Evolutionary conservation across 345 rosid genomes (phyloP).

Genomic region (Eucalyptus curtisii): DNA sequence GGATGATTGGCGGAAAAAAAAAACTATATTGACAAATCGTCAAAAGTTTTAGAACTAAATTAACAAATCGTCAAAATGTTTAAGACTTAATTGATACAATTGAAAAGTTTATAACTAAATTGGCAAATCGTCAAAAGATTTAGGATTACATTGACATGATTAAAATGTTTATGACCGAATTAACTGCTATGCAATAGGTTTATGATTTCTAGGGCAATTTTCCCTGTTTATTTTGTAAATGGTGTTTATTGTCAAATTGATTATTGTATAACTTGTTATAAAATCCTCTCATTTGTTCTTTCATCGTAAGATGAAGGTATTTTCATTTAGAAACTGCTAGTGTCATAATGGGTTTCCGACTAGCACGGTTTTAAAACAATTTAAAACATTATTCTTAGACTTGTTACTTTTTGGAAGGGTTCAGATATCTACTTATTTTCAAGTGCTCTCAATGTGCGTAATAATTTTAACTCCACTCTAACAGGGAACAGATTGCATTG

Average conservation of each 20-base stretch:
- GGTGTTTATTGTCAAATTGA: not conserved
- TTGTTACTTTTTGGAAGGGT: not conserved
- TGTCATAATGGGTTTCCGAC: not conserved
- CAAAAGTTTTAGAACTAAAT: too few species aligned
- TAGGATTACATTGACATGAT: too few species aligned
- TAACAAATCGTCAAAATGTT: too few species aligned
- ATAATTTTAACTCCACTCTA: not conserved
- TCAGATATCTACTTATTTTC: not conserved
- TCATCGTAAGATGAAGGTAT: not conserved
- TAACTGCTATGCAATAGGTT: fast-evolving
- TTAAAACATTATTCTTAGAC: too few species aligned
- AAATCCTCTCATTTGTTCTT: not conserved
- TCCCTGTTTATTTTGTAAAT: too few species aligned
- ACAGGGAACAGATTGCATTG: not conserved
- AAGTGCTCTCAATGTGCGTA: not conserved
- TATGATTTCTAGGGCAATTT: not conserved
- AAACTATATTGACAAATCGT: too few species aligned
- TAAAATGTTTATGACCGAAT: too few species aligned
- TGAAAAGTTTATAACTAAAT: too few species aligned
- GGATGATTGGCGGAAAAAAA: not conserved
- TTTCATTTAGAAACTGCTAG: not conserved
- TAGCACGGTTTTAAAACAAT: not conserved
- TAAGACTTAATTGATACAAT: too few species aligned
- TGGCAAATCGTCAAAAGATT: too few species aligned
- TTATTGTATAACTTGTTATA: not conserved